These are phyloP conservation scores for Cadophora gregata DNA, from an alignment of 2,329 filamentous ascomycete genomes.

Conservation along the genomic window DNA sequence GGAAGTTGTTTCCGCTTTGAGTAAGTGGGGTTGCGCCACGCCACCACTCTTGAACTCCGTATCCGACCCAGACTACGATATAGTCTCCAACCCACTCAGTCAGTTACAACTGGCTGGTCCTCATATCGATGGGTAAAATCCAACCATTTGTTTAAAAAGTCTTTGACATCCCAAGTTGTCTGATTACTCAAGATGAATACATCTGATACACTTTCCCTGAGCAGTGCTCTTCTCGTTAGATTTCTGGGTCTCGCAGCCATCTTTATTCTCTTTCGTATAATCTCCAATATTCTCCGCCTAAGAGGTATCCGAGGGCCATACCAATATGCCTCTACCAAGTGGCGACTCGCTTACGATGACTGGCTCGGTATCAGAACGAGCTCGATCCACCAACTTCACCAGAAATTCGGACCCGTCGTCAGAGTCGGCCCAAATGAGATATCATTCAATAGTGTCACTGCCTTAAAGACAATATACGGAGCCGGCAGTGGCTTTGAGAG, in stretches of 20 bases:
- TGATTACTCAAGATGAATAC: background rate
- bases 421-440: slow-evolving; percentile 45
- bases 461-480: slow-evolving; percentile 59
- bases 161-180: background rate
- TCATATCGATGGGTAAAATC: background rate
- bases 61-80: background rate
- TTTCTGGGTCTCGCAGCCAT: background rate
- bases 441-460: slow-evolving; percentile 47
- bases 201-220: background rate
- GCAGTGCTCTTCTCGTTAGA: background rate
- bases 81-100: no score
- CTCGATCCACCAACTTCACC: slow-evolving; percentile 32
- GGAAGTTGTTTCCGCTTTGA: background rate
- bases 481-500: slow-evolving; percentile 55
- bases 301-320: slow-evolving; percentile 30
- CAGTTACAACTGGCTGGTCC: background rate
- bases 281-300: slow-evolving; percentile 23
- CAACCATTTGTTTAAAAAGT: background rate
- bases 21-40: background rate
- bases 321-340: slow-evolving; percentile 31
- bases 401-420: slow-evolving; percentile 31
- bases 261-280: background rate
- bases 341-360: slow-evolving; percentile 32
- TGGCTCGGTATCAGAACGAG: slow-evolving; percentile 29
- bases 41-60: slow-evolving; percentile 14